These are phyloP conservation scores for Hypericum androsaemum DNA, from an alignment of 345 rosid genomes.

Conservation along the genomic window DNA sequence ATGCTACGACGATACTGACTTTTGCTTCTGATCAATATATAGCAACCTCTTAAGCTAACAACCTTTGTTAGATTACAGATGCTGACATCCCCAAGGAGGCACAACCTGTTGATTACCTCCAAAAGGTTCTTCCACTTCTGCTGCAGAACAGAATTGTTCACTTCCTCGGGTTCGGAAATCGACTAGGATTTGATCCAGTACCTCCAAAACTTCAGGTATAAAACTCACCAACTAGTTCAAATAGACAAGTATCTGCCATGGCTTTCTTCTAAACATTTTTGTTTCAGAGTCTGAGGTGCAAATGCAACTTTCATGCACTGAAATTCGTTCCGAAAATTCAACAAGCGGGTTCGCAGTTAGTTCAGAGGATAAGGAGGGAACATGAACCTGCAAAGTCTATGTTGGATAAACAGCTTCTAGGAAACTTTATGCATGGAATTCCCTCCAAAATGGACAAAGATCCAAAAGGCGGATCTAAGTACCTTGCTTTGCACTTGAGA, in stretches of 20 bases:
- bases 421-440: conserved; percentile 31
- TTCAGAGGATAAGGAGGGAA: conserved; percentile 66
- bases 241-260: too few species aligned
- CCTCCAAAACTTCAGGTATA: conserved; percentile 70
- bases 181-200: conserved; percentile 82
- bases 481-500: conserved; percentile 81
- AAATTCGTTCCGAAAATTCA: conserved; percentile 69
- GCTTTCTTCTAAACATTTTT: background rate
- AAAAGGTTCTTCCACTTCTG: conserved; percentile 54
- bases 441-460: conserved; percentile 18
- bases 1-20: too few species aligned
- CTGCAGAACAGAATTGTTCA: conserved; percentile 53
- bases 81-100: conserved; percentile 78
- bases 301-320: conserved; percentile 87
- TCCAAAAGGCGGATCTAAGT: conserved; percentile 29
- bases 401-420: conserved; percentile 60
- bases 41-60: conserved; percentile 5
- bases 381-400: conserved; percentile 25
- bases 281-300: conserved; percentile 70
- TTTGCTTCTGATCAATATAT: conserved; percentile 6
- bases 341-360: conserved; percentile 49
- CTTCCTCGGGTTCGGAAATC: conserved; percentile 82
- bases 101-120: conserved; percentile 46
- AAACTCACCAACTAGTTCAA: background rate
- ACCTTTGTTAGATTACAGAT: conserved; percentile 62